These are phyloP conservation scores for Hygrophila difformis DNA, from an alignment of 257 asterid species.

Conservation along the genomic window DNA sequence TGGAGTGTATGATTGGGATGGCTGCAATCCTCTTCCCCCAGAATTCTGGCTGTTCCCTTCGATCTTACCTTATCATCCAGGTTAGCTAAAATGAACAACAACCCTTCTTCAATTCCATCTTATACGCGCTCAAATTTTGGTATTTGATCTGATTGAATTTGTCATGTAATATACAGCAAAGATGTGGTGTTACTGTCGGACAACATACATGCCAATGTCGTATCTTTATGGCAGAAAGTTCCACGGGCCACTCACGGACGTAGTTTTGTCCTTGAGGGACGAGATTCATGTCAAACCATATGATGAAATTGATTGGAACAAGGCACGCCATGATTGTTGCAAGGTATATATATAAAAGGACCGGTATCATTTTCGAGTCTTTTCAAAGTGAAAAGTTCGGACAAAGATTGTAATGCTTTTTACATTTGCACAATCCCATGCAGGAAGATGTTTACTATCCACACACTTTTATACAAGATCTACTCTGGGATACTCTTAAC, in stretches of 20 bases:
- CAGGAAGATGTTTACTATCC: conserved; percentile 69
- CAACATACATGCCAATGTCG: conserved; percentile 12
- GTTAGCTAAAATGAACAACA: conserved; percentile 11
- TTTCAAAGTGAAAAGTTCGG: no score
- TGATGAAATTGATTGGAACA: conserved; percentile 1
- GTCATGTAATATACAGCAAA: not conserved
- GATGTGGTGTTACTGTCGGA: conserved; percentile 8
- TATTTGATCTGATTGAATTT: no score
- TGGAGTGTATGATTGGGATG: conserved; percentile 90
- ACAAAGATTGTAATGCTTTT: no score
- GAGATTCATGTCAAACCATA: conserved; percentile 5
- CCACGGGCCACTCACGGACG: not conserved
- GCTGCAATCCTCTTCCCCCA: conserved; percentile 88
- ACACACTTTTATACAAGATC: conserved; percentile 50
- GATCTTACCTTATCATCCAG: conserved; percentile 67
- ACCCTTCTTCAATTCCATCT: not conserved
- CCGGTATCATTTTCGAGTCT: no score
- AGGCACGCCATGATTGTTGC: conserved; percentile 1
- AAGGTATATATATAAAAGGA: conserved; percentile 4
- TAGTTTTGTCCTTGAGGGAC: not conserved
- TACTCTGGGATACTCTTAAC: conserved; percentile 54
- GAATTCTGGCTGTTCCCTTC: conserved; percentile 89
- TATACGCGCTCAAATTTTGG: no score
- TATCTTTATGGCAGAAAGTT: conserved; percentile 2
- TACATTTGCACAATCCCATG: not conserved